Conservation (phyloP, 805 yeast genomes). For the Jamesozyma jinghongensis region DNA sequence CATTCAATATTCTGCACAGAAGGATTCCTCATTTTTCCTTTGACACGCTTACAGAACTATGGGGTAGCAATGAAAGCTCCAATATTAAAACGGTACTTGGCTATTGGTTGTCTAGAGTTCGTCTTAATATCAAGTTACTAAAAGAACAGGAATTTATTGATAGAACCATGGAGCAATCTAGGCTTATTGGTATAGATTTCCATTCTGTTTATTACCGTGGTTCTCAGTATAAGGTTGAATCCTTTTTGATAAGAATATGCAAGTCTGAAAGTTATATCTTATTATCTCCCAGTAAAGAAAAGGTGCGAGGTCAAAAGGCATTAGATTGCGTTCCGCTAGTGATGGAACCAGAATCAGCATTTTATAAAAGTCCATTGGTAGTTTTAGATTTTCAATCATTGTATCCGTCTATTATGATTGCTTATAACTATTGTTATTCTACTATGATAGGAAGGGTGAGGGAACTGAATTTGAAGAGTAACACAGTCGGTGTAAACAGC, state of each 20-base stretch:
- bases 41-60: slow-evolving; percentile 41
- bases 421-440: slow-evolving; percentile 80
- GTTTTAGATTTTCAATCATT: slow-evolving; percentile 91
- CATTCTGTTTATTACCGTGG: slow-evolving; percentile 82
- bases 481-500: slow-evolving; percentile 44
- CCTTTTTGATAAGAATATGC: slow-evolving; percentile 64
- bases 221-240: slow-evolving; percentile 89
- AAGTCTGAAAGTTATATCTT: slow-evolving; percentile 66
- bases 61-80: slow-evolving; percentile 22
- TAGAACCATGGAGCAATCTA: slow-evolving; percentile 70
- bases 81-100: slow-evolving; percentile 38
- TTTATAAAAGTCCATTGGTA: slow-evolving; percentile 79
- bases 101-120: slow-evolving; percentile 36
- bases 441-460: slow-evolving; percentile 57
- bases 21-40: slow-evolving; percentile 56
- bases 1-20: slow-evolving; percentile 56
- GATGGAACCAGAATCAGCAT: slow-evolving; percentile 82
- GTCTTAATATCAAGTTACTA: slow-evolving; percentile 38
- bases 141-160: slow-evolving; percentile 56
- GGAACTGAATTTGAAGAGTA: slow-evolving; percentile 39
- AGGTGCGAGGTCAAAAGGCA: slow-evolving; percentile 78
- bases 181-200: slow-evolving; percentile 84
- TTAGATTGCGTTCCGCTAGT: slow-evolving; percentile 82
- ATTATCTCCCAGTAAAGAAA: slow-evolving; percentile 68
- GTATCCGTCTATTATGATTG: slow-evolving; percentile 88